Evolutionary conservation across 2,329 filamentous ascomycete genomes (phyloP), one percentile per base, ranked within the genome.

Genomic region (Alternaria arbusti): DNA sequence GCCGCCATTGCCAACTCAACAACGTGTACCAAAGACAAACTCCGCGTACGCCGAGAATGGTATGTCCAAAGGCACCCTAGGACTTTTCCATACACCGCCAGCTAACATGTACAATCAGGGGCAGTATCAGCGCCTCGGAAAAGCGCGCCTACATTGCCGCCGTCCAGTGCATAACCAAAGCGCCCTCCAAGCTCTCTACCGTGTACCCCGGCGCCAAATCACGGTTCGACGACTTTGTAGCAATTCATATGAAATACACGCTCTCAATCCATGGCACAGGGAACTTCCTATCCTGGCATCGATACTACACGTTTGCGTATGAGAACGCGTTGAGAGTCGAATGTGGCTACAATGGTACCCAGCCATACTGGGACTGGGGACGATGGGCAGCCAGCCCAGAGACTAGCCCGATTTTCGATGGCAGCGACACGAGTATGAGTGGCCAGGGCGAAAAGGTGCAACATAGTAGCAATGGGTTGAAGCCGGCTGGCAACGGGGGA

Each of bases 401-500:
- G 68, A 82, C 82, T 49, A 86, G 85, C 1, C 84, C 86, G 15
- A 74, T 89, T 56, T 89, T 89, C 66, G 86, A 87, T 67, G 87
- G 87, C 54, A 84, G 83, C 68, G 83, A 83, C 25, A 86, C 84
- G 59, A 80, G 82, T 44, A 77, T 80, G 60, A 69, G 83, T 43
- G 84, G 85, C 20, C 84, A 87, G 63, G 85, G 86, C 36, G 75
- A 67, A 30, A 76, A 76, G 46, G 70, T 74, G 11, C 60, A 70
- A 10, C 72, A 76, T 30, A 59, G 61, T 40, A 74, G 71, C 55
- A 76, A 70, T 51, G 71, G 70, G 3, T 11, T 67, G 43, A 70
- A 64, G 26, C 86, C 83, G 1, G 82, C 83, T 0, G 87, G 86
- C 20, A 78, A 82, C 0, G 87, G 87, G 11, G 87, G 87, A 28